These are phyloP conservation scores for Limonium bicolor DNA, from an alignment of 148 eudicot genomes.

Conservation along the genomic window DNA sequence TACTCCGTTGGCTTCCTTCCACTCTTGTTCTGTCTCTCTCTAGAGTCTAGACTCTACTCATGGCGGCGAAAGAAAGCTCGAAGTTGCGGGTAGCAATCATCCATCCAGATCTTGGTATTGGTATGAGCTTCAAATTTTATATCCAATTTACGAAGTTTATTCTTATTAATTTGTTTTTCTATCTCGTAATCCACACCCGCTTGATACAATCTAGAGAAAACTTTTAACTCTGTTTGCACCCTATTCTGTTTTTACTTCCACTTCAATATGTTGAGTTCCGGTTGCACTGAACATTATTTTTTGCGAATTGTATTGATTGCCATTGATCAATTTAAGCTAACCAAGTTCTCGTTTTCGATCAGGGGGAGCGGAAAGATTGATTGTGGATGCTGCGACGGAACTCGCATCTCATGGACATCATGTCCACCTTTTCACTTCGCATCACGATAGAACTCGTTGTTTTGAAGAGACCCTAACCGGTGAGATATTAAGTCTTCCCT, in stretches of 20 bases:
- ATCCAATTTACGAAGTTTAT: no score
- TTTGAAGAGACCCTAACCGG: slow-evolving; percentile 89
- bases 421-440: slow-evolving; percentile 78
- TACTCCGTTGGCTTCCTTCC: not conserved
- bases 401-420: slow-evolving; percentile 69
- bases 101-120: slow-evolving; percentile 89
- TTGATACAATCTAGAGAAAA: no score
- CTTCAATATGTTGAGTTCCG: no score
- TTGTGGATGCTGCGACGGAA: slow-evolving; percentile 92
- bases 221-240: no score
- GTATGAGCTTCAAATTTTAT: no score
- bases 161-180: no score
- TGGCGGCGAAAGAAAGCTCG: slow-evolving; percentile 25
- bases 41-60: slow-evolving; percentile 2
- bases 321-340: no score
- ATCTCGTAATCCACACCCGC: no score
- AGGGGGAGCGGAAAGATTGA: slow-evolving; percentile 98
- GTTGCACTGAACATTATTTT: no score
- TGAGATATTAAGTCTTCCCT: slow-evolving; percentile 6
- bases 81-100: slow-evolving; percentile 59
- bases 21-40: not conserved
- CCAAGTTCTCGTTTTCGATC: no score
- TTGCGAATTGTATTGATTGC: no score
- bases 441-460: slow-evolving; percentile 76
- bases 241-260: no score